Conservation (phyloP, 2,329 filamentous ascomycete species). For the Alternaria sp. region DNA sequence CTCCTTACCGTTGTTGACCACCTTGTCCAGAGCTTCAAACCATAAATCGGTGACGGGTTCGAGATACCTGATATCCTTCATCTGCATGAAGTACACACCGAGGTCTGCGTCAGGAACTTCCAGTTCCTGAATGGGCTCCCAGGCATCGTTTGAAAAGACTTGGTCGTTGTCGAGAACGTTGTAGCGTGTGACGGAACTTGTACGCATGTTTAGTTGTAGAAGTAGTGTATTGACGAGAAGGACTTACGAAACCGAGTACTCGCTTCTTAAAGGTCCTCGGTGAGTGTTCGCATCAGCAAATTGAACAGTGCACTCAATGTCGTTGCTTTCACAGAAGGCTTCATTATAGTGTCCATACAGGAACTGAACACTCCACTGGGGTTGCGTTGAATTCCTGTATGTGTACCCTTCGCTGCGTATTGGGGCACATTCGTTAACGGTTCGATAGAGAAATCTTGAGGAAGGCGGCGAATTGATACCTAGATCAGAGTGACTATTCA, state of each 20-base stretch:
- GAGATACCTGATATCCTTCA: neutral
- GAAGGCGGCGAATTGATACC: constrained; percentile 31
- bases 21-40: neutral
- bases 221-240: neutral
- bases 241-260: neutral
- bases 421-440: constrained; percentile 30
- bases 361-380: neutral
- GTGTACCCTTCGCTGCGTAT: constrained; percentile 20
- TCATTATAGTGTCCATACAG: neutral
- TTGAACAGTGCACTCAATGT: neutral
- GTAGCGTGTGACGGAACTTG: neutral
- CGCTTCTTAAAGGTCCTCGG: neutral
- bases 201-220: neutral
- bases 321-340: neutral
- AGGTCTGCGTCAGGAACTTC: neutral
- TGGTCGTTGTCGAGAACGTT: neutral
- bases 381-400: neutral
- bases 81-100: neutral
- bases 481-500: constrained; percentile 29
- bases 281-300: neutral
- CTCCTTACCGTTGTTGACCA: neutral
- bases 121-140: neutral
- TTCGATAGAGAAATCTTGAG: constrained; percentile 25
- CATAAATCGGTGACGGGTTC: neutral
- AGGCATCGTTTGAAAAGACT: neutral